Base-by-base conservation (phyloP, 164 flowering plant genomes). In the Aristolochia californica region DNA sequence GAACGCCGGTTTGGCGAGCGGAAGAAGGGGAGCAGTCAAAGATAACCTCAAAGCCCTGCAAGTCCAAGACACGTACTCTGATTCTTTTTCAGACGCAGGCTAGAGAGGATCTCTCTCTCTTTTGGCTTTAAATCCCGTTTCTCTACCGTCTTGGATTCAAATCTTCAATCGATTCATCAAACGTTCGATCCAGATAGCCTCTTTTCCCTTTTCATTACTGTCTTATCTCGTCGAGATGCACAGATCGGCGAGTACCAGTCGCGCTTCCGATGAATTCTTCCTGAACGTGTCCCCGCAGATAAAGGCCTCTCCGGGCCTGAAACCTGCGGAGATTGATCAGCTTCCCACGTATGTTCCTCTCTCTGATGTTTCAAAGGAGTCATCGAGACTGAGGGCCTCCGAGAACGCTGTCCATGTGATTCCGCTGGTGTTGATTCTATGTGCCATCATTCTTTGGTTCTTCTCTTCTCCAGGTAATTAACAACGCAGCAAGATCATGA, bases 371-470 rank as follows among this genome's bases (percentile, higher is more conserved):
- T 52, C 68, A 38, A 83, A 73, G 84, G 80, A 60, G 45, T 43
- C 61, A 24, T 25, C 62, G 45, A 70, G 53, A 15, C 54, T 12
- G 18, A 68, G 59, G 18, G 11, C 73, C 0, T 75, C 72, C 21
- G 82, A 74, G 63, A 76, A 68, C 43, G 72, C 76, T 0, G 51
- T 84, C 65, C 91, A 87, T 56, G 43, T 84, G 9, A 81, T 84
- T 51, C 95, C 95, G 0, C 55, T 83, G 18, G 61, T 81, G 45
- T 54, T 84, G 45, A 14, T 80, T 62, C 50, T 76, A 16, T 87
- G 89, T 66, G 82, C 58, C 62, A 49, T 82, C 17, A 55, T 75
- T 63, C 85, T 82, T 16, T 82, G 85, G 87, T 4, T 74, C 23
- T 73, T 67, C 55, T 82, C 85, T 65, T 61, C 66, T 68, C 75